Percentiles rank a stretch among this genome's conserved stretches.
Evolutionary conservation across 2,329 filamentous ascomycete species (phyloP).

Genomic region (Graphiopsis chlorocephala): DNA sequence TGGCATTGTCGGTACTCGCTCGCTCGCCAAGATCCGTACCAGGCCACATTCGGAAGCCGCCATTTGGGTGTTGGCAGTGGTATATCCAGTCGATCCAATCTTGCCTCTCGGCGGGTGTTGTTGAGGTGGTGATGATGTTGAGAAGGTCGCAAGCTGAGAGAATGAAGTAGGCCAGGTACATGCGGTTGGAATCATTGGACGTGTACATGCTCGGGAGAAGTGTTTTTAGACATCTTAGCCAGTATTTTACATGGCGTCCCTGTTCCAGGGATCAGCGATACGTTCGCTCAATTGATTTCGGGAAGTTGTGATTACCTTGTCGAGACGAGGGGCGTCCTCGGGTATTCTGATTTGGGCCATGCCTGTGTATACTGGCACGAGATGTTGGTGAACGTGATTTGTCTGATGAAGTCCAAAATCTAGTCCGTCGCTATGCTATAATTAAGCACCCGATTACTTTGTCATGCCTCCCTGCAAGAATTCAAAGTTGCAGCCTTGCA

Average conservation of each 20-base stretch:
- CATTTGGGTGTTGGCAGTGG: constrained; percentile 75
- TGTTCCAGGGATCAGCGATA: constrained; percentile 7
- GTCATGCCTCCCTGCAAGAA: neutral
- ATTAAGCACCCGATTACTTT: neutral
- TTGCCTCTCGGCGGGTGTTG: constrained; percentile 53
- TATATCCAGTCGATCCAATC: constrained; percentile 75
- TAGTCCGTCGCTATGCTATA: neutral
- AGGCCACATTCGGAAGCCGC: constrained; percentile 86
- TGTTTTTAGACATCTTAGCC: constrained; percentile 80
- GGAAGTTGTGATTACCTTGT: neutral
- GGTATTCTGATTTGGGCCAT: neutral
- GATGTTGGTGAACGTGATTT: neutral
- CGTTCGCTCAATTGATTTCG: neutral
- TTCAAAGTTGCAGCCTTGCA: constrained; percentile 2
- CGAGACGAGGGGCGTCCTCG: neutral
- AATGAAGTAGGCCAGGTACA: constrained; percentile 87
- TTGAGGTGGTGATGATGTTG: constrained; percentile 56
- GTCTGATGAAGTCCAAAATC: neutral
- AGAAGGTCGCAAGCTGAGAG: constrained; percentile 82
- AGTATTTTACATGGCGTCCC: constrained; percentile 76
- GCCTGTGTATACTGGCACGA: constrained; percentile 11
- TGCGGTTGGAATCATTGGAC: constrained; percentile 82
- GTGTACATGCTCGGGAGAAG: constrained; percentile 81
- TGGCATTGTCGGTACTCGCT: constrained; percentile 51
- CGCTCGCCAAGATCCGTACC: constrained; percentile 57